Evolutionary conservation across 2,329 filamentous ascomycete species (phyloP).

Genomic region (Raffaelea deltoideospora): DNA sequence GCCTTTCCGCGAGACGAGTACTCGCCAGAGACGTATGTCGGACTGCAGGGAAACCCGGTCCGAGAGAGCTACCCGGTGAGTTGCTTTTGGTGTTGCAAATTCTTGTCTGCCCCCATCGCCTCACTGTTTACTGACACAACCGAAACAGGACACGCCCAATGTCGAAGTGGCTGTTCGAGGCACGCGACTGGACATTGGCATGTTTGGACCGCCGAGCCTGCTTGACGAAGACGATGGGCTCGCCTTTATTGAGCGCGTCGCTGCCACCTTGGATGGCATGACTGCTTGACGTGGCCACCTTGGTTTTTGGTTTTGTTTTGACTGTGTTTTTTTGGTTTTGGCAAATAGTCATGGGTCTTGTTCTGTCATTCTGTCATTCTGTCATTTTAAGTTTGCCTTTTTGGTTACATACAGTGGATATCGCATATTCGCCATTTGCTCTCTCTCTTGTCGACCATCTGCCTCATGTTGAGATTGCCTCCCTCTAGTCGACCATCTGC

Average conservation of each 20-base stretch:
- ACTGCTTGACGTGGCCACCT: background rate
- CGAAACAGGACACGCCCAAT: constrained; percentile 10
- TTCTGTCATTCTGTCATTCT: too few relatives aligned
- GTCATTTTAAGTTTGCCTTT: too few relatives aligned
- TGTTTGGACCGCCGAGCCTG: constrained; percentile 8
- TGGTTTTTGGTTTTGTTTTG: background rate
- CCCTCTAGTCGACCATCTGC: constrained; percentile 53
- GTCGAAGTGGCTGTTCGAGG: constrained; percentile 9
- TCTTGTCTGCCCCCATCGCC: background rate
- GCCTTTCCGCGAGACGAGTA: too few relatives aligned
- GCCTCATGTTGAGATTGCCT: too few relatives aligned
- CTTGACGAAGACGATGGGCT: constrained; percentile 3
- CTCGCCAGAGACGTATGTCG: constrained; percentile 4
- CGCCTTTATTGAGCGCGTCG: background rate
- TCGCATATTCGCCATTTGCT: too few relatives aligned
- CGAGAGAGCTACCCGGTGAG: constrained; percentile 18
- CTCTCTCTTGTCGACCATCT: too few relatives aligned
- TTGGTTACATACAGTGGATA: too few relatives aligned
- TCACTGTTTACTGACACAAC: background rate
- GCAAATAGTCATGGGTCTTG: too few relatives aligned
- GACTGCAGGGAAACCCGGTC: constrained; percentile 13
- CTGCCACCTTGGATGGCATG: background rate
- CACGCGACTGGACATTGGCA: constrained; percentile 9
- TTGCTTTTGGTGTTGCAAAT: background rate
- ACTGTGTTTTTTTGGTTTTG: too few relatives aligned